Evolutionary conservation across 352 stramenopile genomes (phyloP).

Genomic region (Globisporangium ultimum): DNA sequence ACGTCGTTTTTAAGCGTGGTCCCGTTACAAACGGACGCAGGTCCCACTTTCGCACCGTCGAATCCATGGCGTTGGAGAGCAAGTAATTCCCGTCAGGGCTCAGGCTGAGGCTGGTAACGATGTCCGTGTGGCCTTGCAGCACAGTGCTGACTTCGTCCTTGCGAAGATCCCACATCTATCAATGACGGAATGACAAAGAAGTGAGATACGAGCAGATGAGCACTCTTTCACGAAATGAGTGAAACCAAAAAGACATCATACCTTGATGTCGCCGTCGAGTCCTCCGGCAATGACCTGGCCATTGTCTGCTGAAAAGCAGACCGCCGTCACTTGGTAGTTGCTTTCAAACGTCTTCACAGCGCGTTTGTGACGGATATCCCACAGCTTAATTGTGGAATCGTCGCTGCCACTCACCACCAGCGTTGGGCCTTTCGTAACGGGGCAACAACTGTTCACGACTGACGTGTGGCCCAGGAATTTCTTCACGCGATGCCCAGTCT

Average conservation of each 20-base stretch:
- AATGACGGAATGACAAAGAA: neutral
- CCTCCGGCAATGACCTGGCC: constrained; percentile 87
- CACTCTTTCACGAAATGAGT: neutral
- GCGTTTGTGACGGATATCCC: constrained; percentile 84
- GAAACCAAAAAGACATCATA: constrained; percentile 5
- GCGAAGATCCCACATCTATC: constrained; percentile 88
- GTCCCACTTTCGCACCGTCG: constrained; percentile 91
- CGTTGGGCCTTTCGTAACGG: constrained; percentile 75
- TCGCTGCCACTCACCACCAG: constrained; percentile 90
- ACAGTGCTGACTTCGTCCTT: constrained; percentile 77
- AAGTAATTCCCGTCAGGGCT: constrained; percentile 92
- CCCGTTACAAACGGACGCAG: constrained; percentile 86
- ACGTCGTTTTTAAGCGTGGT: constrained; percentile 54
- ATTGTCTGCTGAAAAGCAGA: constrained; percentile 87
- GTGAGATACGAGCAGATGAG: neutral
- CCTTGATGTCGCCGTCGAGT: constrained; percentile 92
- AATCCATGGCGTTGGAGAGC: constrained; percentile 95
- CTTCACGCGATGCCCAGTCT: constrained; percentile 82
- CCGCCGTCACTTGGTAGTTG: constrained; percentile 88
- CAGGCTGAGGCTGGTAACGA: constrained; percentile 92
- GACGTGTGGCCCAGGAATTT: constrained; percentile 79
- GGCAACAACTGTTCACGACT: constrained; percentile 91
- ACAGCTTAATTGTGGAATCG: constrained; percentile 87
- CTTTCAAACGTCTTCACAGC: constrained; percentile 84
- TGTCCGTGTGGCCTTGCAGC: constrained; percentile 91